Conservation (phyloP, 1,139 yeast genomes). For the Yamadazyma taylorii region DNA sequence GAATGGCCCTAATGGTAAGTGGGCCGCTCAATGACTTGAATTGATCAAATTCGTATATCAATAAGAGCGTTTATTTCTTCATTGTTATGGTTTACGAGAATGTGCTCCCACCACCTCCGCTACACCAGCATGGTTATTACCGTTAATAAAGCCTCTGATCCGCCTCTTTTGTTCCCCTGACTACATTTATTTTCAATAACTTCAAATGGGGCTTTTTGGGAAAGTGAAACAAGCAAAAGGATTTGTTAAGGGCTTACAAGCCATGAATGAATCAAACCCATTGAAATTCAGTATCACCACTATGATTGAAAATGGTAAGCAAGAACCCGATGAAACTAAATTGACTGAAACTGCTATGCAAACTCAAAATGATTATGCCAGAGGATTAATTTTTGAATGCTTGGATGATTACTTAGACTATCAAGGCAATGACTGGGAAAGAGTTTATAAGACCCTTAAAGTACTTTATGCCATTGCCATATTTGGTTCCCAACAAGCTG, state of each 20-base stretch:
- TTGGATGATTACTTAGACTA: constrained; percentile 3
- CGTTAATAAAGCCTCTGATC: no score
- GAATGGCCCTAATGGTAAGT: no score
- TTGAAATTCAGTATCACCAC: constrained; percentile 2
- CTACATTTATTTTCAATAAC: no score
- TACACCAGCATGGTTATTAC: no score
- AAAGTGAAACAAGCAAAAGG: constrained; percentile 5
- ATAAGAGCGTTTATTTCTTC: no score
- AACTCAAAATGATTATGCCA: constrained; percentile 3
- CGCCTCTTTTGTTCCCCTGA: no score
- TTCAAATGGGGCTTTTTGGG: constrained; percentile 2
- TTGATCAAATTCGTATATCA: no score
- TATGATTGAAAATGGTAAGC: constrained; percentile 3
- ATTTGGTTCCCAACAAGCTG: constrained; percentile 2
- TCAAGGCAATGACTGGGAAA: constrained; percentile 2
- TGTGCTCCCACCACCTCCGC: no score
- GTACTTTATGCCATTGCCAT: background rate
- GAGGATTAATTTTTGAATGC: constrained; percentile 1
- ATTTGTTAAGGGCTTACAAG: constrained; percentile 1
- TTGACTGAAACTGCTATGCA: constrained; percentile 1
- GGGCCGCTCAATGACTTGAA: no score
- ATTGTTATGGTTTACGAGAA: no score
- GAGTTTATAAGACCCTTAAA: background rate
- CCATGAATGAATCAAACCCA: constrained; percentile 1
- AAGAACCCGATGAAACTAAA: background rate